Percentiles rank a stretch among this genome's conserved stretches.
These are phyloP conservation scores for Corynascus novoguineensis DNA, from an alignment of 495 filamentous ascomycete genomes.

Conservation along the genomic window DNA sequence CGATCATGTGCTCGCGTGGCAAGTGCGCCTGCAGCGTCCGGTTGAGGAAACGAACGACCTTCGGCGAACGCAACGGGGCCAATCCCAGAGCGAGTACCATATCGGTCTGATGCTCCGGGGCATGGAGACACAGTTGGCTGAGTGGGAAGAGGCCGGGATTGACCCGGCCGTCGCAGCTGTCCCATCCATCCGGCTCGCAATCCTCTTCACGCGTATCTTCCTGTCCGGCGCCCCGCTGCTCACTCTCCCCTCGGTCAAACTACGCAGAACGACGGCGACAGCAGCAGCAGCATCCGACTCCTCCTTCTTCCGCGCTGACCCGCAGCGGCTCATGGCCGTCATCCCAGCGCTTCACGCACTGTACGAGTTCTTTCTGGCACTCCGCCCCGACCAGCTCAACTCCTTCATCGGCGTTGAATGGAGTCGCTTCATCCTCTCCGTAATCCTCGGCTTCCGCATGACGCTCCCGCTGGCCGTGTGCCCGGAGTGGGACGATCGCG, in stretches of 20 bases:
- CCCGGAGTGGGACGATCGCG: constrained; percentile 34
- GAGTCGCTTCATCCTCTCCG: constrained; percentile 30
- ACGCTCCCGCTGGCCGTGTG: constrained; percentile 35
- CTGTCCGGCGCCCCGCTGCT: constrained; percentile 36
- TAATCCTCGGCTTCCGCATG: constrained; percentile 39
- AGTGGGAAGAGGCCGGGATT: constrained; percentile 37
- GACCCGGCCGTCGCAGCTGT: constrained; percentile 21
- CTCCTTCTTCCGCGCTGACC: constrained; percentile 15
- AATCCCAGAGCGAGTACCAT: constrained; percentile 33
- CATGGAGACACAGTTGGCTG: constrained; percentile 37
- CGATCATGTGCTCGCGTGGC: constrained; percentile 39
- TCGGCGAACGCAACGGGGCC: constrained; percentile 19
- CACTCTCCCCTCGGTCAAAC: constrained; percentile 17
- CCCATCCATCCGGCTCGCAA: constrained; percentile 28
- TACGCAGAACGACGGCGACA: background rate
- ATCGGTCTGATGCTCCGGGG: constrained; percentile 36
- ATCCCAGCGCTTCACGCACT: constrained; percentile 22
- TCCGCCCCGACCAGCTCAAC: constrained; percentile 23
- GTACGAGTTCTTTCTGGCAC: constrained; percentile 28
- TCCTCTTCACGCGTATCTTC: constrained; percentile 34
- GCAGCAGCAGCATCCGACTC: no score
- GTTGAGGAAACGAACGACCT: constrained; percentile 34
- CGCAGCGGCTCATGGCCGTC: constrained; percentile 8
- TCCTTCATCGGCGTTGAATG: constrained; percentile 33
- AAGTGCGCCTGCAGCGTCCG: constrained; percentile 37